phyloP scores from a whole-genome alignment of 352 stramenopile species.

The Pythium volutum region DNA sequence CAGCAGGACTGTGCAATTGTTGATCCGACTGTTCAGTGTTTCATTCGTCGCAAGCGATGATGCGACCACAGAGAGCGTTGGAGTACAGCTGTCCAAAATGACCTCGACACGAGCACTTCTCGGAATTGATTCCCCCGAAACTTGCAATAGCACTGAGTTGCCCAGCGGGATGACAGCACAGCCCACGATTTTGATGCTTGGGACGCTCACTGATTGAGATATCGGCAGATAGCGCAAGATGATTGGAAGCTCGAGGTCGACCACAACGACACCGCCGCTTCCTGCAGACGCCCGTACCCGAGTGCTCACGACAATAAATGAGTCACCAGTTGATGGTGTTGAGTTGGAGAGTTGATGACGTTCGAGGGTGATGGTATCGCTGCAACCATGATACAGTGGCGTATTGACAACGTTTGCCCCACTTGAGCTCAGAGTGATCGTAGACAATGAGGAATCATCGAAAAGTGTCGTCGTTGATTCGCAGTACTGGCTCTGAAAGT shows the following conservation, averaged over 20 bases:
- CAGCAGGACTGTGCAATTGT: conserved; percentile 20
- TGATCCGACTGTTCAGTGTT: neutral
- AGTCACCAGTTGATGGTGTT: neutral
- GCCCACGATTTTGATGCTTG: conserved; percentile 9
- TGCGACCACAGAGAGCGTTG: neutral
- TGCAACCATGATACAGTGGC: conserved; percentile 5
- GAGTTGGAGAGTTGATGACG: neutral
- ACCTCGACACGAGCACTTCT: conserved; percentile 1
- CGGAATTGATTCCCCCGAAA: neutral
- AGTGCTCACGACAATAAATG: neutral
- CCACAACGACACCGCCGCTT: neutral
- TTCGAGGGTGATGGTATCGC: conserved; percentile 8
- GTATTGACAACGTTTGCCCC: neutral
- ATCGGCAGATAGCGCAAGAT: conserved; percentile 17
- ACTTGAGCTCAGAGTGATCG: neutral
- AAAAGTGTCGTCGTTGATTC: neutral
- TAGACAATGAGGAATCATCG: neutral
- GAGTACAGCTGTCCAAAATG: conserved; percentile 8
- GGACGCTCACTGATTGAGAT: neutral
- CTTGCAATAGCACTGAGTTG: neutral
- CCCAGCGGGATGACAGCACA: neutral
- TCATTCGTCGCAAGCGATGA: neutral
- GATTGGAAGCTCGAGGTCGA: conserved; percentile 22
- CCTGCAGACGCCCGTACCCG: neutral
- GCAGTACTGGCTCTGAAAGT: neutral